Conservation (phyloP, 768 basidiomycete genomes). For the Calocybe cyanea region DNA sequence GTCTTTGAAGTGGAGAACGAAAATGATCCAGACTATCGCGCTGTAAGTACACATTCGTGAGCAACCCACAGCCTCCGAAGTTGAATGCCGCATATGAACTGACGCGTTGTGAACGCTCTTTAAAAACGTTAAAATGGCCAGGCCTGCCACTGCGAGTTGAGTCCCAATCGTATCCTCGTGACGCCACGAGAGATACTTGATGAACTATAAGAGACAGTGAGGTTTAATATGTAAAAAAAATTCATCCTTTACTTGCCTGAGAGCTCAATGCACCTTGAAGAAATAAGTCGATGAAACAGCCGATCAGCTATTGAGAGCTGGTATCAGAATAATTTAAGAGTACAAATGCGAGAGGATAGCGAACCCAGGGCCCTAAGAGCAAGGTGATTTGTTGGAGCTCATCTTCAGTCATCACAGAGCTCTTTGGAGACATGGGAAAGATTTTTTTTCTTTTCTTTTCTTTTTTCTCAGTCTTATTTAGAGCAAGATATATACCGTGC, state of each 20-base stretch:
- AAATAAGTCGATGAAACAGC: conserved; percentile 24
- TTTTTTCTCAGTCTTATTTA: no score
- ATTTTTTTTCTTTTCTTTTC: no score
- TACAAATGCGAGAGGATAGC: not conserved
- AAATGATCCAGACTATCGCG: conserved; percentile 26
- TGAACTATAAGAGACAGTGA: conserved; percentile 17
- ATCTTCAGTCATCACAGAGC: conserved; percentile 20
- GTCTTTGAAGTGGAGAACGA: conserved; percentile 24
- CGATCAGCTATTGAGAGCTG: conserved; percentile 21
- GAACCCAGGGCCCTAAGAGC: conserved; percentile 30
- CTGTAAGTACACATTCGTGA: conserved; percentile 12
- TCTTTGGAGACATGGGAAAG: not conserved
- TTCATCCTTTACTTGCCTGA: conserved; percentile 19
- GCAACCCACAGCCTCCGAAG: no score
- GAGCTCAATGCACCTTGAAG: conserved; percentile 28
- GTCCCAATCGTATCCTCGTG: conserved; percentile 18
- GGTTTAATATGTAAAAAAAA: no score
- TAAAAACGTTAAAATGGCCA: conserved; percentile 23
- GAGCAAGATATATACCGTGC: no score
- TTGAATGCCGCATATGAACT: conserved; percentile 3
- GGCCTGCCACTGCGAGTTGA: conserved; percentile 19
- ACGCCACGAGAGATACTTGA: conserved; percentile 22
- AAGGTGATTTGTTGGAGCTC: conserved; percentile 20
- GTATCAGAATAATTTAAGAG: not conserved
- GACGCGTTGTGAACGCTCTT: conserved; percentile 30